Conservation (phyloP, 768 basidiomycete genomes). For the Harrya chromipes region DNA sequence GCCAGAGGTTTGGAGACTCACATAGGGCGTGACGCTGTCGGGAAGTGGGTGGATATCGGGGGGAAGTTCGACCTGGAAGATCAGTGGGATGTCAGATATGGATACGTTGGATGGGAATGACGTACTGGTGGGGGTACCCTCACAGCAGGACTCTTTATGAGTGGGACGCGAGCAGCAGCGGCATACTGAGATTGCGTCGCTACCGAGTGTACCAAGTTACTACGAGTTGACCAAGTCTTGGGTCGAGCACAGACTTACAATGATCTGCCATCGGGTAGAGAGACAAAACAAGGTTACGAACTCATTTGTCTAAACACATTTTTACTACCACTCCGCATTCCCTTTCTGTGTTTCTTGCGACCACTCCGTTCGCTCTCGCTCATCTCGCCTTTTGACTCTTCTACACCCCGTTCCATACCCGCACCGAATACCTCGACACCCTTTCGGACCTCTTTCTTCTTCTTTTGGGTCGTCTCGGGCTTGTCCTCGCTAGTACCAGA, state of each 20-base stretch:
- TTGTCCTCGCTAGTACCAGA: slow-evolving; percentile 29
- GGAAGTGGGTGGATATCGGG: slow-evolving; percentile 94
- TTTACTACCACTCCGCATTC: slow-evolving; percentile 85
- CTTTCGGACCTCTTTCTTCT: slow-evolving; percentile 42
- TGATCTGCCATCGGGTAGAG: slow-evolving; percentile 17
- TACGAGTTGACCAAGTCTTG: background rate
- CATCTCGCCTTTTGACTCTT: slow-evolving; percentile 43
- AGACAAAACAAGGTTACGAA: slow-evolving; percentile 7
- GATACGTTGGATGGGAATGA: background rate
- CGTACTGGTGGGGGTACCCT: slow-evolving; percentile 79
- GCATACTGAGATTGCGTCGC: slow-evolving; percentile 66
- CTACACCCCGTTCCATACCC: slow-evolving; percentile 81
- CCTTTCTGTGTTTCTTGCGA: slow-evolving; percentile 74
- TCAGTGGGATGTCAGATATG: background rate
- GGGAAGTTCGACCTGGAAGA: slow-evolving; percentile 73
- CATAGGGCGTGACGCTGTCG: slow-evolving; percentile 86
- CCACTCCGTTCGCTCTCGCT: slow-evolving; percentile 72
- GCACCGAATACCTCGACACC: slow-evolving; percentile 81
- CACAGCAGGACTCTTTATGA: slow-evolving; percentile 91
- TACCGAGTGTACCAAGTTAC: slow-evolving; percentile 4
- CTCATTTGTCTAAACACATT: slow-evolving; percentile 60
- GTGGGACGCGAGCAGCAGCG: slow-evolving; percentile 68
- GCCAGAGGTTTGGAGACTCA: slow-evolving; percentile 34
- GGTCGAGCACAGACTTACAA: slow-evolving; percentile 14
- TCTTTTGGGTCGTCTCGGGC: slow-evolving; percentile 24